A percentile compares a stretch with the other conserved stretches of the same genome.
Evolutionary conservation across 2,329 filamentous ascomycete species (phyloP).

Genomic region (Arachnomyces sp.): DNA sequence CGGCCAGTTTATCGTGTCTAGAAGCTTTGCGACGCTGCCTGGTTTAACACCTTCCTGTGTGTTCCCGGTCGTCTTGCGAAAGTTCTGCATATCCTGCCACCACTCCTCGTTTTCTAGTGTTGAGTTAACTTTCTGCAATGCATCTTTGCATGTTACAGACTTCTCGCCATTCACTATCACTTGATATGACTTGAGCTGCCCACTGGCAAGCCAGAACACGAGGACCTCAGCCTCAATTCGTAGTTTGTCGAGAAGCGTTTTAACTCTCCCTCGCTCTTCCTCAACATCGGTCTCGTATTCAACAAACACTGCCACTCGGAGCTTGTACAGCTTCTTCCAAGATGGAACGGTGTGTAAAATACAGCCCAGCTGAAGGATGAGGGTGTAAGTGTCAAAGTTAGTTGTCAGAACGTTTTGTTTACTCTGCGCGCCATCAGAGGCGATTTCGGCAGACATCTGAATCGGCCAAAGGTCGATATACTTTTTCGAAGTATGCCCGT

Average conservation of each 20-base stretch:
- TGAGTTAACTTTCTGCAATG: slow-evolving; percentile 54
- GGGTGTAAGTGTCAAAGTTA: slow-evolving; percentile 82
- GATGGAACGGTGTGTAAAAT: slow-evolving; percentile 73
- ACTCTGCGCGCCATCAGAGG: slow-evolving; percentile 52
- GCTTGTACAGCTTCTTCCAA: slow-evolving; percentile 64
- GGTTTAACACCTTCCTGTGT: slow-evolving; percentile 12
- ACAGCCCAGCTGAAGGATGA: slow-evolving; percentile 80
- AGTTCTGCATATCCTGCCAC: slow-evolving; percentile 66
- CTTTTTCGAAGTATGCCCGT: slow-evolving; percentile 56
- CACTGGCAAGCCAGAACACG: slow-evolving; percentile 74
- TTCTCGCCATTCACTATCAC: slow-evolving; percentile 64
- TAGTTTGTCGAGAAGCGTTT: slow-evolving; percentile 67
- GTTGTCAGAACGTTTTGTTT: slow-evolving; percentile 64
- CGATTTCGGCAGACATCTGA: slow-evolving; percentile 81
- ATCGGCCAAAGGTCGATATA: slow-evolving; percentile 88
- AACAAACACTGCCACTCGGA: slow-evolving; percentile 78
- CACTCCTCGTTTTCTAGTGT: slow-evolving; percentile 64
- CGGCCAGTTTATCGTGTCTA: slow-evolving; percentile 44
- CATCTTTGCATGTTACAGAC: slow-evolving; percentile 44
- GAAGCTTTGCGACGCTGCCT: slow-evolving; percentile 20
- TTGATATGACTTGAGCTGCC: slow-evolving; percentile 64
- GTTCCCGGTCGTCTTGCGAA: slow-evolving; percentile 23
- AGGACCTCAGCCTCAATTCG: slow-evolving; percentile 70
- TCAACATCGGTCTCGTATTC: slow-evolving; percentile 79
- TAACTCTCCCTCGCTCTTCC: slow-evolving; percentile 65